Evolutionary conservation across 805 yeast genomes (phyloP).

Genomic region (Hanseniaspora taiwanica): DNA sequence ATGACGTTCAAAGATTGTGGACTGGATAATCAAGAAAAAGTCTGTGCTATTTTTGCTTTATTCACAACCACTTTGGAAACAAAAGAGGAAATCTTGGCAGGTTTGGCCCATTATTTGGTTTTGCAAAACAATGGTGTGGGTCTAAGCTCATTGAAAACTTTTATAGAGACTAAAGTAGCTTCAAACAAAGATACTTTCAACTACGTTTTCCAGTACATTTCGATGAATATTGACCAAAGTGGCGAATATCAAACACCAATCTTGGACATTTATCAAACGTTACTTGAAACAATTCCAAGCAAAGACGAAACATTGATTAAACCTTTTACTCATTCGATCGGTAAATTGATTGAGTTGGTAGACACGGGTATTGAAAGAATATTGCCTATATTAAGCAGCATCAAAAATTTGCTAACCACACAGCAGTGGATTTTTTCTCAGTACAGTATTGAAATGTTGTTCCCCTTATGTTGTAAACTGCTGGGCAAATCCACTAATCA

Average conservation of each 20-base stretch:
- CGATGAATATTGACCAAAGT: conserved; percentile 7
- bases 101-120: neutral
- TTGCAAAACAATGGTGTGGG: neutral
- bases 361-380: neutral
- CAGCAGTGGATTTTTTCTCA: conserved; percentile 51
- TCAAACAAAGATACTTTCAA: neutral
- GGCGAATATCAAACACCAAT: conserved; percentile 7
- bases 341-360: conserved; percentile 8
- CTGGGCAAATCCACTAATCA: conserved; percentile 5
- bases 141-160: neutral
- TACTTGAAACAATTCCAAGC: conserved; percentile 11
- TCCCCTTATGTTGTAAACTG: conserved; percentile 28
- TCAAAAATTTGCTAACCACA: conserved; percentile 34
- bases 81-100: neutral
- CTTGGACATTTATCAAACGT: conserved; percentile 13
- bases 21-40: neutral
- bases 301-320: conserved; percentile 12
- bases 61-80: neutral
- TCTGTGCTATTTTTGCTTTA: neutral
- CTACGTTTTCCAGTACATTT: conserved; percentile 1
- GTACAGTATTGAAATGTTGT: conserved; percentile 44
- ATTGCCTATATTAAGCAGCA: neutral
- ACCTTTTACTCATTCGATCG: conserved; percentile 22
- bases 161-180: neutral
- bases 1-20: neutral